These are phyloP conservation scores for Oropetium thomaeum DNA, from an alignment of 176 grass and related monocot species.

Conservation along the genomic window DNA sequence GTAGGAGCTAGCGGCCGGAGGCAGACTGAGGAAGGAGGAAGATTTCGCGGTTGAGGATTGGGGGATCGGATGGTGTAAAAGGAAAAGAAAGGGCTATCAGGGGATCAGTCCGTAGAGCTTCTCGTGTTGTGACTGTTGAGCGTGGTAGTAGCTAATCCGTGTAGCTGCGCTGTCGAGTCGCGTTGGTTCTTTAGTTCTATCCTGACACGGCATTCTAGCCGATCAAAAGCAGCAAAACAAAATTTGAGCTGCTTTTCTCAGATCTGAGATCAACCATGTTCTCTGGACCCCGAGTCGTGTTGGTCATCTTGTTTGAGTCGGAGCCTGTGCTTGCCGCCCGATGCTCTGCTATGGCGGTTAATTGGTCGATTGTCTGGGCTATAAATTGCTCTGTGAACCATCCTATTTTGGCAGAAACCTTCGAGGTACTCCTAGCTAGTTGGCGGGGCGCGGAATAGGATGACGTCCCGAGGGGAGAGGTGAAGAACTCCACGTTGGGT, in stretches of 20 bases:
- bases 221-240: background rate
- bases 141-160: background rate
- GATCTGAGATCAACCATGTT: background rate
- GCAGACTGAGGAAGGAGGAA: background rate
- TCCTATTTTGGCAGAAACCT: no score
- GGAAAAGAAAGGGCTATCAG: background rate
- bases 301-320: no score
- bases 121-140: background rate
- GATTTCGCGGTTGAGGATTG: background rate
- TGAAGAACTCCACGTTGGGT: no score
- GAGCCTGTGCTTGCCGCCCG: no score
- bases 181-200: conserved; percentile 14
- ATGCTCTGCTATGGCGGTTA: no score
- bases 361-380: no score
- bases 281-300: no score
- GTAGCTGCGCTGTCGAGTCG: conserved; percentile 11
- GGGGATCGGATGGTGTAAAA: conserved; percentile 16
- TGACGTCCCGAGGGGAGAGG: no score
- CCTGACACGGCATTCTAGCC: conserved; percentile 11
- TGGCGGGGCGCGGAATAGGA: no score
- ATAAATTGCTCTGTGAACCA: no score
- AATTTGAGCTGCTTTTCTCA: conserved; percentile 8
- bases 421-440: no score
- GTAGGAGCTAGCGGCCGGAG: background rate
- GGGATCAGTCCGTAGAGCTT: background rate